phyloP scores from a whole-genome alignment of 352 stramenopile species.

The Phytopythium ostracodes region DNA sequence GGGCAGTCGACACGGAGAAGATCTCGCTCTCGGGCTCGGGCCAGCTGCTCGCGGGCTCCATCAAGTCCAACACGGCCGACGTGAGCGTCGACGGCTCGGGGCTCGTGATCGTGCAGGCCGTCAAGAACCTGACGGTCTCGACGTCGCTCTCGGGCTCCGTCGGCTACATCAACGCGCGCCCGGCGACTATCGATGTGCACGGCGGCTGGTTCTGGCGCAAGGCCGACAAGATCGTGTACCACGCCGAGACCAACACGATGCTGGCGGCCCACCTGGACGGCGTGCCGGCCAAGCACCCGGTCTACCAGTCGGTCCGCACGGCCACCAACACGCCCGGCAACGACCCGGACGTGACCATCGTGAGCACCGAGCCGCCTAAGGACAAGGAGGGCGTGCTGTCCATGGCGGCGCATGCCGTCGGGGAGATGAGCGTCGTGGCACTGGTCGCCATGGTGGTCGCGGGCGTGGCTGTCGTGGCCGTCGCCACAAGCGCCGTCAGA shows the following conservation, averaged over 20 bases:
- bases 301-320: conserved; percentile 29
- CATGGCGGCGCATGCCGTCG: not conserved
- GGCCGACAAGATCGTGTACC: conserved; percentile 33
- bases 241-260: conserved; percentile 31
- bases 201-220: conserved; percentile 55
- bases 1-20: conserved; percentile 37
- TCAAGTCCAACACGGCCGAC: conserved; percentile 29
- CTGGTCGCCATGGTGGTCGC: conserved; percentile 10
- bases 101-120: conserved; percentile 43
- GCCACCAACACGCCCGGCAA: conserved; percentile 17
- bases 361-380: conserved; percentile 9
- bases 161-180: conserved; percentile 43
- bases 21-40: conserved; percentile 46
- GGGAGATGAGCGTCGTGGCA: not conserved
- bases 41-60: conserved; percentile 38
- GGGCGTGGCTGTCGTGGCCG: conserved; percentile 22
- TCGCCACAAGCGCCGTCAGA: conserved; percentile 36
- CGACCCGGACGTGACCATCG: conserved; percentile 28
- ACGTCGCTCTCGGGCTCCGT: conserved; percentile 49
- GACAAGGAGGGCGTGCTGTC: not conserved
- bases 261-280: conserved; percentile 21
- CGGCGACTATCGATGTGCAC: conserved; percentile 36
- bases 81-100: conserved; percentile 46
- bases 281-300: conserved; percentile 21
- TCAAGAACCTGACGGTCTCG: conserved; percentile 38